phyloP scores from a whole-genome alignment of 179 eudicot genomes.

The Drosera spatulata region DNA sequence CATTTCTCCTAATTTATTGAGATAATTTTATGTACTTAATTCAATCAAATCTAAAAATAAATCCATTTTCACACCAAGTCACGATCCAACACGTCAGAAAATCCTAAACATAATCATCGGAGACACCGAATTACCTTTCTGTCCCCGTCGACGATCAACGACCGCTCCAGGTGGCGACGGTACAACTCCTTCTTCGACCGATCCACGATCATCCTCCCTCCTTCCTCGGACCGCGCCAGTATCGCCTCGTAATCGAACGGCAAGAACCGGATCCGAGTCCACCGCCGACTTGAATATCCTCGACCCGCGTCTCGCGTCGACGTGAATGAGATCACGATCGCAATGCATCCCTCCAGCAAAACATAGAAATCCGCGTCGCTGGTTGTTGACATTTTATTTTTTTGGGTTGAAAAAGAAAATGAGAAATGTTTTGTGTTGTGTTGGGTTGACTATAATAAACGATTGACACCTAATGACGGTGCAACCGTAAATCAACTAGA shows the following conservation, averaged over 20 bases:
- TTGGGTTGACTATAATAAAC: too few species aligned
- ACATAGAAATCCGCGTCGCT: neutral
- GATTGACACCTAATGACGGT: too few species aligned
- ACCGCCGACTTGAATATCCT: constrained; percentile 30
- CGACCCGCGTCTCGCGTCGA: constrained; percentile 26
- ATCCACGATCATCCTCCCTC: neutral
- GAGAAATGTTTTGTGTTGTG: too few species aligned
- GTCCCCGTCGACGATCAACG: constrained; percentile 35
- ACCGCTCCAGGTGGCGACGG: constrained; percentile 20
- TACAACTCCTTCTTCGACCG: constrained; percentile 32
- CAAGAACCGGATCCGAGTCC: constrained; percentile 42
- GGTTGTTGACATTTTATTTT: too few species aligned
- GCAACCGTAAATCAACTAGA: too few species aligned
- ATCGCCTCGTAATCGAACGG: constrained; percentile 39
- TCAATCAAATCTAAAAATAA: too few species aligned
- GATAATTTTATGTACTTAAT: too few species aligned
- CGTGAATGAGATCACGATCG: constrained; percentile 19
- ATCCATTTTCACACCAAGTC: too few species aligned
- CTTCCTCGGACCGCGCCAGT: constrained; percentile 19
- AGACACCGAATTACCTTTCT: constrained; percentile 32
- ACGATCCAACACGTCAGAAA: too few species aligned
- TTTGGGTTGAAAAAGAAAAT: too few species aligned
- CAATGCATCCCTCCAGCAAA: constrained; percentile 21
- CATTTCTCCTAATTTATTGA: too few species aligned
- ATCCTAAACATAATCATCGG: too few species aligned